phyloP scores from a whole-genome alignment of 208 protist species.

The Naegleria lovaniensis region DNA sequence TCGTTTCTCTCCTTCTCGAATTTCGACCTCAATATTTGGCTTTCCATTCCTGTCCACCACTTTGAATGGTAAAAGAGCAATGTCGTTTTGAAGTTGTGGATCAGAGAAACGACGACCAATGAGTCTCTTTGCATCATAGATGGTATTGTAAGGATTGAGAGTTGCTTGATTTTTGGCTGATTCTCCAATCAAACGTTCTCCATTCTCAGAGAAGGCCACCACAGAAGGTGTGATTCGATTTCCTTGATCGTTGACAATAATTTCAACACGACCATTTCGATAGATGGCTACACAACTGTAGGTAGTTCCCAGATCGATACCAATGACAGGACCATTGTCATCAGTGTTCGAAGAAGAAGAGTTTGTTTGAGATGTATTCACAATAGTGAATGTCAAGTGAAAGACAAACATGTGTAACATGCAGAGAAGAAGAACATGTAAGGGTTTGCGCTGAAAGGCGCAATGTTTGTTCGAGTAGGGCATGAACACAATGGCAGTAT shows the following conservation, averaged over 20 bases:
- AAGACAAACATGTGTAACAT: too few relatives aligned
- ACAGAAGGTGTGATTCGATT: constrained; percentile 65
- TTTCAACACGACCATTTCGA: constrained; percentile 74
- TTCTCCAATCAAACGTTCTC: constrained; percentile 56
- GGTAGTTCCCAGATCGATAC: constrained; percentile 91
- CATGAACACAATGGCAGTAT: too few relatives aligned
- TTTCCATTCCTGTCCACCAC: too few relatives aligned
- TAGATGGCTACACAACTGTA: constrained; percentile 95
- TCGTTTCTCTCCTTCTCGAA: constrained; percentile 15
- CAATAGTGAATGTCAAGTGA: too few relatives aligned
- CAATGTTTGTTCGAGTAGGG: too few relatives aligned
- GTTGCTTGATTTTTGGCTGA: constrained; percentile 61
- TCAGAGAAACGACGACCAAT: constrained; percentile 53
- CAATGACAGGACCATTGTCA: constrained; percentile 53
- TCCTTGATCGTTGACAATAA: constrained; percentile 79
- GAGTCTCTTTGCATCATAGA: constrained; percentile 74
- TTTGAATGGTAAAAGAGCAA: constrained; percentile 60
- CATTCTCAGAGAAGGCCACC: constrained; percentile 51
- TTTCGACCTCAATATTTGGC: too few relatives aligned
- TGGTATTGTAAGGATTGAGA: constrained; percentile 60
- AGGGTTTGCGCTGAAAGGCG: too few relatives aligned
- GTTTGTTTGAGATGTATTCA: too few relatives aligned
- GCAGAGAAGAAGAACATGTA: too few relatives aligned
- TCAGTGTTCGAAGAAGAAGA: too few relatives aligned
- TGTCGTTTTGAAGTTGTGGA: constrained; percentile 59